phyloP scores from a whole-genome alignment of 2,329 filamentous ascomycete species.

The Phaeoacremonium minimum region DNA sequence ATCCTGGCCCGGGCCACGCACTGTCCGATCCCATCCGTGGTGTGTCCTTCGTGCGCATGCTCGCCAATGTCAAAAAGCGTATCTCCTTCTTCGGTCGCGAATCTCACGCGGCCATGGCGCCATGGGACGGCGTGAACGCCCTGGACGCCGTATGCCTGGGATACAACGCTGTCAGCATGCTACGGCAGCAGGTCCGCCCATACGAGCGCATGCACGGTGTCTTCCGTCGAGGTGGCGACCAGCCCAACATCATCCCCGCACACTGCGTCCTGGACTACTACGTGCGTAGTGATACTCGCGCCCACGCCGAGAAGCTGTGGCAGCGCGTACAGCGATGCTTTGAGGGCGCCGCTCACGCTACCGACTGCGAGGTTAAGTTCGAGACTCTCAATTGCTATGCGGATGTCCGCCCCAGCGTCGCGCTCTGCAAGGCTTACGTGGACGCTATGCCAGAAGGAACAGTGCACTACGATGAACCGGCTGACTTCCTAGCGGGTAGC shows the following conservation, averaged over 20 bases:
- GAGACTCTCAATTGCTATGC: slow-evolving; percentile 24
- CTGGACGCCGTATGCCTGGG: slow-evolving; percentile 40
- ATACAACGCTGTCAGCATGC: slow-evolving; percentile 34
- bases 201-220: slow-evolving; percentile 46
- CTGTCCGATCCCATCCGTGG: slow-evolving; percentile 12
- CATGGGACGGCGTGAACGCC: slow-evolving; percentile 46
- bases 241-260: slow-evolving; percentile 30
- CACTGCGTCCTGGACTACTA: slow-evolving; percentile 37
- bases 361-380: slow-evolving; percentile 21
- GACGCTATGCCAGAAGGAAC: slow-evolving; percentile 21
- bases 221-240: slow-evolving; percentile 30
- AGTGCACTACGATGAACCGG: slow-evolving; percentile 19
- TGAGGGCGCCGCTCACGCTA: slow-evolving; percentile 27
- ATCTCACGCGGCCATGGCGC: slow-evolving; percentile 41
- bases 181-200: slow-evolving; percentile 45
- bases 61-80: slow-evolving; percentile 24
- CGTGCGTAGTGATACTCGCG: slow-evolving; percentile 33
- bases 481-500: slow-evolving; percentile 23
- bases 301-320: slow-evolving; percentile 23
- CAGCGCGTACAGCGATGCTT: slow-evolving; percentile 25
- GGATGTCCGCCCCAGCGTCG: slow-evolving; percentile 15
- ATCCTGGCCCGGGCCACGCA: slow-evolving; percentile 21
- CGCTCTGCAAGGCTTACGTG: slow-evolving; percentile 16
- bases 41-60: slow-evolving; percentile 18
- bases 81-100: slow-evolving; percentile 37